Percentiles rank a stretch among this genome's conserved stretches.
These are phyloP conservation scores for Hanseniaspora vineae DNA, from an alignment of 805 yeast genomes.

Conservation along the genomic window DNA sequence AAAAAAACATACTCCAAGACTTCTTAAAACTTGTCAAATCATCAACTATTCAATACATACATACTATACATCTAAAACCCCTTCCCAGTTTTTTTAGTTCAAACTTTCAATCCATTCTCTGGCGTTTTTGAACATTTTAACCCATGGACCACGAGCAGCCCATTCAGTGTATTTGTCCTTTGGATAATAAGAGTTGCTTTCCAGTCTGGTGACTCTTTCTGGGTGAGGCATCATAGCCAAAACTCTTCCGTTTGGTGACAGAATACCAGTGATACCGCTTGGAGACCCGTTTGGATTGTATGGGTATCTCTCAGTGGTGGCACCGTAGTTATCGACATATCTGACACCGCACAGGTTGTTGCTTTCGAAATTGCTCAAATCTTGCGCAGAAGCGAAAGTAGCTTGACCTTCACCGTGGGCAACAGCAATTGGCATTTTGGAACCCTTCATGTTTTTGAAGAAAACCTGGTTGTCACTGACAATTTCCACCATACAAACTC, in stretches of 20 bases:
- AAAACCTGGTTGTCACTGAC: slow-evolving; percentile 53
- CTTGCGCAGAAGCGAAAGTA: slow-evolving; percentile 37
- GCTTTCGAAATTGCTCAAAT: slow-evolving; percentile 35
- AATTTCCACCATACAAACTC: slow-evolving; percentile 81
- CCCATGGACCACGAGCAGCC: slow-evolving; percentile 92
- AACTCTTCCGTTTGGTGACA: slow-evolving; percentile 86
- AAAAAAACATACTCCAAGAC: too few species aligned
- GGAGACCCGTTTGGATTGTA: slow-evolving; percentile 96
- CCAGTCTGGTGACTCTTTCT: slow-evolving; percentile 81
- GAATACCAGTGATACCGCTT: slow-evolving; percentile 83
- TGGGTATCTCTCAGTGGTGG: slow-evolving; percentile 72
- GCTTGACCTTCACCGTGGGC: slow-evolving; percentile 99
- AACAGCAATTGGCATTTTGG: slow-evolving; percentile 88
- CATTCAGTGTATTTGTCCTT: slow-evolving; percentile 42
- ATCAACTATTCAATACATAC: too few species aligned
- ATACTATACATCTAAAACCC: background rate
- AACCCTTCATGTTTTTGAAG: slow-evolving; percentile 84
- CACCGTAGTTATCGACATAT: slow-evolving; percentile 86
- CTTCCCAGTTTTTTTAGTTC: too few species aligned
- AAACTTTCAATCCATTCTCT: slow-evolving; percentile 71
- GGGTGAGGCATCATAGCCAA: slow-evolving; percentile 99
- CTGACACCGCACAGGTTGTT: slow-evolving; percentile 53
- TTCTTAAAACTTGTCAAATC: too few species aligned
- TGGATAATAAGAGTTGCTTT: slow-evolving; percentile 88
- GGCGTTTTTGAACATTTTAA: slow-evolving; percentile 81